Evolutionary conservation across 2,329 filamentous ascomycete genomes (phyloP), one percentile per base, ranked within the genome.

Genomic region (Didymella lethalis): DNA sequence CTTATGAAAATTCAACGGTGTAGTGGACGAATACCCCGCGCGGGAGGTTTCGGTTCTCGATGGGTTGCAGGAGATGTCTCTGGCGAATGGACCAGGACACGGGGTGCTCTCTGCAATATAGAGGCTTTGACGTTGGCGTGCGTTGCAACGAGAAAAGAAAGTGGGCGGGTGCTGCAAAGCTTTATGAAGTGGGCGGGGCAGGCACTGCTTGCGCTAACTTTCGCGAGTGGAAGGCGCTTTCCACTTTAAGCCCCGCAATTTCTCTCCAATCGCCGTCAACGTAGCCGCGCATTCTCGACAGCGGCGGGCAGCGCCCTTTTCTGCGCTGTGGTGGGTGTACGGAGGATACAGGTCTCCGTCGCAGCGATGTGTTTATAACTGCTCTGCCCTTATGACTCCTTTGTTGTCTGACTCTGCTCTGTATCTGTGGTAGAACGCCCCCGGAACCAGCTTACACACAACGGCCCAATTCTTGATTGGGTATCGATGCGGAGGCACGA

Each of bases 1-100:
- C 64, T 66, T 71, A 61, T 62, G 62, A 74, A 76, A 76, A 75
- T 73, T 75, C 64, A 68, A 67, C 70, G 64, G 66, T 71, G 69
- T 65, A 62, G 57, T 64, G 57, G 53, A 65, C 62, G 63, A 69
- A 67, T 75, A 75, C 75, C 75, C 75, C 75, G 75, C 75, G 71
- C 72, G 65, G 64, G 63, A 67, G 67, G 68, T 58, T 62, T 70
- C 64, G 64, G 52, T n/a, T 51, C 43, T 62, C 57, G 57, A 61
- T 57, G 56, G 55, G 62, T 62, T 66, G 62, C 62, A 56, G 62
- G 63, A 65, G 64, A 65, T 65, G 64, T 67, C 73, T 75, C 73
- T 74, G 74, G 69, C 64, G 61, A 54, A 68, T 61, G 72, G 69
- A 66, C 66, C 72, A 73, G 71, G 70, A 74, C 65, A 65, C 64